Evolutionary conservation across 2,329 filamentous ascomycete species (phyloP).

Genomic region (Pseudopithomyces maydicus): DNA sequence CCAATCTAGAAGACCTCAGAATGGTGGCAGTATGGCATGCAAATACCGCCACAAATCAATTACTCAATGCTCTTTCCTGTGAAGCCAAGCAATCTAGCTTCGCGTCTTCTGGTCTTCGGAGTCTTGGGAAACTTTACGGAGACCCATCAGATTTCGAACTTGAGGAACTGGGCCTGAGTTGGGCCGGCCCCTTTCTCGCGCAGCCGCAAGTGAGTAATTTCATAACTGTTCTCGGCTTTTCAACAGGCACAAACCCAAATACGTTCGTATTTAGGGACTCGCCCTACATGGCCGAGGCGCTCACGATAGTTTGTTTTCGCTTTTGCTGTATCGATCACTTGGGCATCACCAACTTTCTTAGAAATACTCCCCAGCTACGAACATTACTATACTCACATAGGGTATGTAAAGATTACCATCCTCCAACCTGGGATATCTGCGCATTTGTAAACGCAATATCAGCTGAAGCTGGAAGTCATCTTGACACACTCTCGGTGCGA

Average conservation of each 20-base stretch:
- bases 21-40: conserved; percentile 19
- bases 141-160: conserved; percentile 9
- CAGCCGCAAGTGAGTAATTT: conserved; percentile 22
- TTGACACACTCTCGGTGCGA: conserved; percentile 21
- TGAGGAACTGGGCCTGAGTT: conserved; percentile 16
- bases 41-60: conserved; percentile 16
- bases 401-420: conserved; percentile 7
- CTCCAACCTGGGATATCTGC: conserved; percentile 27
- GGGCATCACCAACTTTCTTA: conserved; percentile 24
- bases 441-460: conserved; percentile 23
- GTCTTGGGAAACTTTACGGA: conserved; percentile 17
- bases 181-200: conserved; percentile 19
- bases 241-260: conserved; percentile 4
- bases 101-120: conserved; percentile 17
- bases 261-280: conserved; percentile 6
- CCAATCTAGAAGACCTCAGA: conserved; percentile 17
- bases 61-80: conserved; percentile 19
- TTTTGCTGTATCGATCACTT: conserved; percentile 18
- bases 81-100: conserved; percentile 16
- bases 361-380: conserved; percentile 22
- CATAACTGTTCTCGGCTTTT: conserved; percentile 11
- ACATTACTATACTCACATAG: conserved; percentile 22
- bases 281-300: conserved; percentile 11
- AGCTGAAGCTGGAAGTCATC: conserved; percentile 22
- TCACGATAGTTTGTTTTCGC: conserved; percentile 17